Percentiles rank a stretch among this genome's conserved stretches.
Conservation (phyloP, 371 early-diverging fungal genomes). For the Mucor velutinosus region DNA sequence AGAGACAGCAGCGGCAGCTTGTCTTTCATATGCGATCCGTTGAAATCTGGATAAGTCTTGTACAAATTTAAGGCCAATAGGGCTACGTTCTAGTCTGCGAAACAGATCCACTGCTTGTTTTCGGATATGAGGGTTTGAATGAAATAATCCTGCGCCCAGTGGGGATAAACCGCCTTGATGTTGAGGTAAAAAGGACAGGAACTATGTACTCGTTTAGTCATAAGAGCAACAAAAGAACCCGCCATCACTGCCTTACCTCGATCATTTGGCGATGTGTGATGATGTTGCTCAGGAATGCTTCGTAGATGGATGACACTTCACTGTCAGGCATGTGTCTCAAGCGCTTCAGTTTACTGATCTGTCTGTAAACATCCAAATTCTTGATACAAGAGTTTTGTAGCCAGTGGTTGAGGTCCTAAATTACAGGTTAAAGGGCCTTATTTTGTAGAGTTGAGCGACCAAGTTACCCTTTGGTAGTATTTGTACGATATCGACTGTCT, state of each 20-base stretch:
- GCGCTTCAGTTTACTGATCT: slow-evolving; percentile 66
- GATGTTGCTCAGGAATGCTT: slow-evolving; percentile 63
- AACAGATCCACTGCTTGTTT: slow-evolving; percentile 69
- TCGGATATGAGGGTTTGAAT: slow-evolving; percentile 65
- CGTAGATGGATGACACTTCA: slow-evolving; percentile 69
- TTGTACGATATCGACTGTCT: slow-evolving; percentile 70
- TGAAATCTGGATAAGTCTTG: slow-evolving; percentile 49
- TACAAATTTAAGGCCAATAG: slow-evolving; percentile 51
- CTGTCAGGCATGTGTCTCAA: slow-evolving; percentile 59
- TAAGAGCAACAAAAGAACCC: not conserved
- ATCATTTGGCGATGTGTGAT: slow-evolving; percentile 77
- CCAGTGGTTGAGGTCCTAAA: slow-evolving; percentile 58
- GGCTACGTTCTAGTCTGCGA: slow-evolving; percentile 64
- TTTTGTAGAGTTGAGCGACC: not conserved
- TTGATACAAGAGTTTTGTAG: slow-evolving; percentile 59
- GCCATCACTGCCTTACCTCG: slow-evolving; percentile 56
- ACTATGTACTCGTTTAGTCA: slow-evolving; percentile 34
- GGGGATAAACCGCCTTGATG: slow-evolving; percentile 83
- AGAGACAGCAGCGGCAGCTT: slow-evolving; percentile 12
- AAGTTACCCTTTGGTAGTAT: slow-evolving; percentile 58
- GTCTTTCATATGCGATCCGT: slow-evolving; percentile 46
- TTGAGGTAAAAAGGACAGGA: slow-evolving; percentile 78
- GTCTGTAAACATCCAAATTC: slow-evolving; percentile 70
- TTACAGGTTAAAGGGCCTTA: not conserved
- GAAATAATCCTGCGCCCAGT: slow-evolving; percentile 82